Evolutionary conservation across 2,329 filamentous ascomycete genomes (phyloP), one percentile per base, ranked within the genome.

Genomic region (Dendryphion nanum): DNA sequence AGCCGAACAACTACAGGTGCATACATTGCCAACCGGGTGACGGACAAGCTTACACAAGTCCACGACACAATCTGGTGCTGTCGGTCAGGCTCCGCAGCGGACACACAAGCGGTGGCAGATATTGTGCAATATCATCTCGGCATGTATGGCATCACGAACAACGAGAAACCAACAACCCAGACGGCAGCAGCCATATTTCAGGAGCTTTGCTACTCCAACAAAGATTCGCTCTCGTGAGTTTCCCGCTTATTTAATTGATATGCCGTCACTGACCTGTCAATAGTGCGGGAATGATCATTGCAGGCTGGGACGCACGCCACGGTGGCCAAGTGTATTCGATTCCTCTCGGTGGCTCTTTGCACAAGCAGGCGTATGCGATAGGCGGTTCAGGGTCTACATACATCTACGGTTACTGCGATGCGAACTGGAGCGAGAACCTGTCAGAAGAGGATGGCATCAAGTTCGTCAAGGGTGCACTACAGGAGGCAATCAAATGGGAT

Each of bases 11-110:
- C 93, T 32, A 98, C 91, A 38, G 93, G 93, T 59, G 83, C 91
- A 57, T 98, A 97, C 78, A 97, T 98, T 64, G 93, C 93, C 59
- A 98, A 98, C 72, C 85, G 93, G 77, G 93, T 98, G 51, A 98
- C 93, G 50, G 93, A 98, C 79, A 98, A 98, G 78, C 83, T 98
- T 66, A 98, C 93, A 60, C 86, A 90, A 76, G 91, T 98, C 45
- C 87, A 95, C 73, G 93, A 98, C 70, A 97, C 91, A 42, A 97
- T 98, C 71, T 98, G 93, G 93, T 98, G 93, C 76, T 98, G 93
- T 75, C 85, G 93, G 61, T 97, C 93, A 45, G 93, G 93, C 35
- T 98, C 93, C 18, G 93, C 93, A 20, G 93, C 93, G 53, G 93
- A 98, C 65, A 98, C 93, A 42, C 93, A 98, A 72, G 93, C 93